Evolutionary conservation across 768 basidiomycete species (phyloP), one percentile per base, ranked within the genome.

Genomic region (Hortiboletus flavorubellus): DNA sequence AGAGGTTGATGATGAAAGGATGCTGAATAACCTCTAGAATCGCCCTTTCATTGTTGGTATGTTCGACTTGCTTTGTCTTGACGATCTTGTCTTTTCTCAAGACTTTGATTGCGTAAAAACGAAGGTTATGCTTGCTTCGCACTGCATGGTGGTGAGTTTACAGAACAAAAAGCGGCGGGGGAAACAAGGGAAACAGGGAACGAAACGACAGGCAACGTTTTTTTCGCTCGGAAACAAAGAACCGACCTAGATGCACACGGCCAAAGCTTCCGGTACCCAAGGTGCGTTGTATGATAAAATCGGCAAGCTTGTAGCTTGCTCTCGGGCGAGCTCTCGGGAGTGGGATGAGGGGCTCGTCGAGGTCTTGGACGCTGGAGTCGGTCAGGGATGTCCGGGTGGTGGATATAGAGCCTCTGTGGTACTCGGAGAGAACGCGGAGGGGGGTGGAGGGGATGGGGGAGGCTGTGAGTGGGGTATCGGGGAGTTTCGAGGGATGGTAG

Each of bases 201-300:
- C 26, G 34, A 15, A 15, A 46, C 33, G n/a, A 37, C 23, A 8
- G 4, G 39, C 26, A 7, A 3, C 10, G n/a, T 9, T 8, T 1
- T 37, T 47, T 53, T 31, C 11, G 14, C 8, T 14, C 12, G 15
- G 14, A 51, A 42, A 49, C 21, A 55, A 53, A 47, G 41, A 9
- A 53, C 64, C 30, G 54, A 91, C 91, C 91, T 39, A 93, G 76
- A 72, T 93, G 91, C 0, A 99, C 97, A n/a, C 94, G 83, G 2
- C 97, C 97, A 71, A 99, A 98, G 66, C 93, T 97, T 1, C 97
- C 97, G 1, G 94, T 98, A 0, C 97, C 96, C 48, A 93, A 70
- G 14, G 89, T 93, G 29, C 91, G 78, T 62, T 89, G 85, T 59
- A 93, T 86, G 59, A 84, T 80, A 60, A 93, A 93, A 67, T 93